A percentile compares a stretch with the other conserved stretches of the same genome.
Evolutionary conservation across 2,329 filamentous ascomycete genomes (phyloP).

Genomic region (Aspergillus tamarii): DNA sequence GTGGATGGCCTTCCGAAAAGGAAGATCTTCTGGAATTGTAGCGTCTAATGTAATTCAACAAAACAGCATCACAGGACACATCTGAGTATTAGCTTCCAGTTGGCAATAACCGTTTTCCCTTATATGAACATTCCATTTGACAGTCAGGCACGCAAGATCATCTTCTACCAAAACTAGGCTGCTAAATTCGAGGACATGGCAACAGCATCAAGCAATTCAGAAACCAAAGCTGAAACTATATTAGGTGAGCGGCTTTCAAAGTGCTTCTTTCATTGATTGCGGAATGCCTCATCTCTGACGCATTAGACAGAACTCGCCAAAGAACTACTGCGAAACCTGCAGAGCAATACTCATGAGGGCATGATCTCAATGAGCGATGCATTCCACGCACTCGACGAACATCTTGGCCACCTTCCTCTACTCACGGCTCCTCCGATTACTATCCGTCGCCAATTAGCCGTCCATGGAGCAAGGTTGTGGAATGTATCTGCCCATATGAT

Average conservation of each 20-base stretch:
- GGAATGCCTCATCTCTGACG: neutral
- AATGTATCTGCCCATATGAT: constrained; percentile 37
- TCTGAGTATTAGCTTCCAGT: neutral
- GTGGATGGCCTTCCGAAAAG: constrained; percentile 7
- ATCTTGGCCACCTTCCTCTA: constrained; percentile 22
- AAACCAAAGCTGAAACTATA: constrained; percentile 12
- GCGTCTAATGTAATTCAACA: neutral
- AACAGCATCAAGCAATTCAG: neutral
- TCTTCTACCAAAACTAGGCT: neutral
- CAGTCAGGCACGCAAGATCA: neutral
- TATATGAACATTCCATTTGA: neutral
- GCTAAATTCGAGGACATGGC: neutral
- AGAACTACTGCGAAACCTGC: constrained; percentile 20
- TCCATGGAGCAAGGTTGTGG: constrained; percentile 41
- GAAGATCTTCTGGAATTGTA: neutral
- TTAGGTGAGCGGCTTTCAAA: constrained; percentile 12
- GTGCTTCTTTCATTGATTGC: neutral
- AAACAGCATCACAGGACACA: neutral
- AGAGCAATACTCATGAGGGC: neutral
- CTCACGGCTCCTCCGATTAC: constrained; percentile 8
- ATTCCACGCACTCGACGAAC: constrained; percentile 17
- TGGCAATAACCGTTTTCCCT: neutral
- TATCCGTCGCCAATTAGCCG: constrained; percentile 30
- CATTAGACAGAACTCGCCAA: constrained; percentile 26
- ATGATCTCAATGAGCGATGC: constrained; percentile 8